Base-by-base conservation (phyloP, 345 rosid species). In the Hibiscus syriacus region DNA sequence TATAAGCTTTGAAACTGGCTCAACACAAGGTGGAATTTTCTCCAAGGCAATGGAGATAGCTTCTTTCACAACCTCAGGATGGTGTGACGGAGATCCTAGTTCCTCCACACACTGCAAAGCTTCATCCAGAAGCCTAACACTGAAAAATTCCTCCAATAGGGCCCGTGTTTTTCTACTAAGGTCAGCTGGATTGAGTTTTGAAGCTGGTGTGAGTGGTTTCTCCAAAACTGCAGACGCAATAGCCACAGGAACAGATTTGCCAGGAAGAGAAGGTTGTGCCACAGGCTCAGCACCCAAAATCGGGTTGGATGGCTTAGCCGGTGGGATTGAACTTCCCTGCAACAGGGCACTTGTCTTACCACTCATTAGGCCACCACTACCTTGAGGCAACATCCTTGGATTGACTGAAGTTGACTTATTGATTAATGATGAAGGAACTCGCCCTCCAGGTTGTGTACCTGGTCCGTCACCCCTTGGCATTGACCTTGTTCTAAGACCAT, bases 31-130 rank as follows among this genome's bases (percentile, higher is more conserved):
- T 0, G 92, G 88, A 60, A 75, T 92, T 61, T 84, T 83, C 70
- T 87, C 96, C 14, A 92, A 72, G 1, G 84, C 98, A 29, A 90
- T 83, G 41, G 72, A 74, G 52, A 92, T 81, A 3, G 95, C 25
- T 49, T 90, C 97, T 74, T 85, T 92, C 56, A 90, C 92, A n/a
- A 90, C 69, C 69, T 90, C 96, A 1, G 89, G 85, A 55, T 87
- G 89, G 73, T 84, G 85, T 11, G 80, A 81, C 1, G 92, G 89
- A 34, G 87, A 73, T 22, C 83, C 75, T n/a, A 90, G 79, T 57
- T 92, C 97, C 72, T 84, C 84, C 50, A 90, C 85, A 55, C 97
- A 86, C 74, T 70, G 80, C 77, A 88, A 38, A 19, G 97, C 97
- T 73, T 92, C 98, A 55, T 80, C 92, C 71, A 82, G 62, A 36